A percentile compares a stretch with the other conserved stretches of the same genome.
These are phyloP conservation scores for Adansonia digitata DNA, from an alignment of 345 rosid species.

Conservation along the genomic window DNA sequence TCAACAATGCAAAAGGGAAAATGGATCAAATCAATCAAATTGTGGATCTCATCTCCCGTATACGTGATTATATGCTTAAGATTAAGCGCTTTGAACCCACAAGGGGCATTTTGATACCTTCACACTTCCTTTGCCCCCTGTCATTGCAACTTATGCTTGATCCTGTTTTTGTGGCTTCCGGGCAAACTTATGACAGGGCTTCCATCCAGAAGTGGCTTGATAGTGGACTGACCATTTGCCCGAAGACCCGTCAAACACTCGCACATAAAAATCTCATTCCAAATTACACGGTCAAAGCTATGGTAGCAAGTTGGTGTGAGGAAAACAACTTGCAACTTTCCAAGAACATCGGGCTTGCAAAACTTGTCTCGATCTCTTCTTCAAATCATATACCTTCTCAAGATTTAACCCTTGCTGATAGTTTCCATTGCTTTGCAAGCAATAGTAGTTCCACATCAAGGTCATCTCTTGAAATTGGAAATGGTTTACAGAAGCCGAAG, in stretches of 20 bases:
- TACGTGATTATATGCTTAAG: conserved; percentile 65
- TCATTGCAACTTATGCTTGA: conserved; percentile 91
- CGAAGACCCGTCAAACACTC: conserved; percentile 66
- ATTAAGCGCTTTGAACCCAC: conserved; percentile 49
- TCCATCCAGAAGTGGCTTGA: conserved; percentile 91
- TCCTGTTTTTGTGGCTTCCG: conserved; percentile 92
- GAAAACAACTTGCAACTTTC: conserved; percentile 48
- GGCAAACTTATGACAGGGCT: conserved; percentile 89
- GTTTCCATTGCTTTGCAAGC: conserved; percentile 41
- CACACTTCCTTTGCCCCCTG: conserved; percentile 79
- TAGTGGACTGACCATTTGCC: conserved; percentile 71
- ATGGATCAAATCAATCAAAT: conserved; percentile 40
- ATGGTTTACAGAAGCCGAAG: conserved; percentile 56
- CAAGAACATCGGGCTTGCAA: conserved; percentile 24
- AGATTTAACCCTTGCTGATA: conserved; percentile 44
- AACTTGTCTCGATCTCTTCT: conserved; percentile 30
- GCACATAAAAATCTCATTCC: conserved; percentile 79
- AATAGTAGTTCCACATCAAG: conserved; percentile 58
- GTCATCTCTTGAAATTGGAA: conserved; percentile 54
- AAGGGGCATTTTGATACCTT: conserved; percentile 58
- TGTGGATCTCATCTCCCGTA: conserved; percentile 50
- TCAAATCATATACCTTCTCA: conserved; percentile 43
- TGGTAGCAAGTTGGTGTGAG: conserved; percentile 81
- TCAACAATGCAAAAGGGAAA: conserved; percentile 31
- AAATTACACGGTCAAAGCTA: conserved; percentile 86